A percentile compares a stretch with the other conserved stretches of the same genome.
phyloP scores from a whole-genome alignment of 2,329 filamentous ascomycete genomes.

The Graphilbum fragrans region DNA sequence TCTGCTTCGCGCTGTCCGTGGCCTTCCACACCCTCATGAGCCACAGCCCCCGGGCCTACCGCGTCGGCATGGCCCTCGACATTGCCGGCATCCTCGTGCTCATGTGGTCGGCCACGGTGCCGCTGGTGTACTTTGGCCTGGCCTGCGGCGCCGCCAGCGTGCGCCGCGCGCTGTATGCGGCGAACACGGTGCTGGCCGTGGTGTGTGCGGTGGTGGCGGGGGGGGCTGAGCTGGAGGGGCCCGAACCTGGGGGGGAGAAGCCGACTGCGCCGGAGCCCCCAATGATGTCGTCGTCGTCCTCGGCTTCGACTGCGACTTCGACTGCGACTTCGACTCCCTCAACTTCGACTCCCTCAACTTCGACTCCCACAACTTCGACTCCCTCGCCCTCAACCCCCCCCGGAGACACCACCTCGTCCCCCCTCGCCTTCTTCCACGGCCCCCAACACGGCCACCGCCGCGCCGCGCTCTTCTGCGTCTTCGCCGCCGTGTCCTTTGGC shows the following conservation, averaged over 20 bases:
- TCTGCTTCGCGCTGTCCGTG: slow-evolving; percentile 33
- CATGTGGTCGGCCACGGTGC: slow-evolving; percentile 50
- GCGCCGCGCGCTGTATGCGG: slow-evolving; percentile 22
- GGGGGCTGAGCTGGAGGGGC: no score
- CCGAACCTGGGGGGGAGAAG: not conserved
- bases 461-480: slow-evolving; percentile 25
- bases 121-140: slow-evolving; percentile 45
- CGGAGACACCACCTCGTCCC: no score
- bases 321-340: slow-evolving; percentile 2
- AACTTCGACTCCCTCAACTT: slow-evolving; percentile 10
- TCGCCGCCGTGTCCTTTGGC: slow-evolving; percentile 26
- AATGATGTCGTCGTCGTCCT: not conserved
- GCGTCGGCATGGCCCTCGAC: slow-evolving; percentile 45
- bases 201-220: slow-evolving; percentile 21
- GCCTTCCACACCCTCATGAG: slow-evolving; percentile 44
- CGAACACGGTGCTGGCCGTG: slow-evolving; percentile 21
- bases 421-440: slow-evolving; percentile 20
- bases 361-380: no score
- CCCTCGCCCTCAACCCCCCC: no score
- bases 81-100: slow-evolving; percentile 48
- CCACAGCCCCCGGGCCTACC: slow-evolving; percentile 35
- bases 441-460: slow-evolving; percentile 24
- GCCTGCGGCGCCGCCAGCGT: slow-evolving; percentile 13
- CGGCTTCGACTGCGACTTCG: not conserved
- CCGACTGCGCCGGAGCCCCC: no score